Evolutionary conservation across 495 filamentous ascomycete species (phyloP).

Genomic region (Glonium stellatum): DNA sequence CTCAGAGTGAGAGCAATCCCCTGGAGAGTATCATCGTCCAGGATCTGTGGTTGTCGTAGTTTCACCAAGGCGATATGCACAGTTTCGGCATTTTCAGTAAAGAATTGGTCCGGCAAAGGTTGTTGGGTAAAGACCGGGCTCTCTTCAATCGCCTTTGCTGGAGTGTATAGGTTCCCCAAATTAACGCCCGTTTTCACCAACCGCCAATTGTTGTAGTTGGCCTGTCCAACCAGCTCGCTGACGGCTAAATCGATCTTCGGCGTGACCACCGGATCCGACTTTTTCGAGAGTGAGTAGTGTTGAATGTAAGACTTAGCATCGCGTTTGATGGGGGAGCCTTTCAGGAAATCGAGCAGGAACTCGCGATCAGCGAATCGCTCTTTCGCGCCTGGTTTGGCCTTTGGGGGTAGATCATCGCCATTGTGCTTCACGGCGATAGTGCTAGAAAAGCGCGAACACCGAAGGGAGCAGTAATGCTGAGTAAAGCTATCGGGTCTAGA

Average conservation of each 20-base stretch:
- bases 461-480: neutral
- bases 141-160: slow-evolving; percentile 53
- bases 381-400: neutral
- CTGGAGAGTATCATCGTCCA: slow-evolving; percentile 58
- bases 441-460: no score
- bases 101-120: slow-evolving; percentile 6
- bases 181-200: slow-evolving; percentile 44
- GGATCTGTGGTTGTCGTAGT: slow-evolving; percentile 60
- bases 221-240: slow-evolving; percentile 13
- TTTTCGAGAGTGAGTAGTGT: slow-evolving; percentile 20
- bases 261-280: neutral
- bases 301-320: slow-evolving; percentile 26
- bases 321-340: slow-evolving; percentile 24
- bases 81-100: slow-evolving; percentile 36
- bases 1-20: slow-evolving; percentile 78
- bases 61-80: slow-evolving; percentile 84
- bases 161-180: slow-evolving; percentile 55
- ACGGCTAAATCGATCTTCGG: slow-evolving; percentile 2
- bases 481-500: neutral
- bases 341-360: slow-evolving; percentile 18
- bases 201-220: slow-evolving; percentile 19
- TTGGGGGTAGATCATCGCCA: no score
- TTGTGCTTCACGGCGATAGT: no score
- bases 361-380: slow-evolving; percentile 21
- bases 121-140: slow-evolving; percentile 55